Percentiles rank a stretch among this genome's conserved stretches.
Conservation (phyloP, 2,329 filamentous ascomycete genomes). For the Colletotrichum graminicola region DNA sequence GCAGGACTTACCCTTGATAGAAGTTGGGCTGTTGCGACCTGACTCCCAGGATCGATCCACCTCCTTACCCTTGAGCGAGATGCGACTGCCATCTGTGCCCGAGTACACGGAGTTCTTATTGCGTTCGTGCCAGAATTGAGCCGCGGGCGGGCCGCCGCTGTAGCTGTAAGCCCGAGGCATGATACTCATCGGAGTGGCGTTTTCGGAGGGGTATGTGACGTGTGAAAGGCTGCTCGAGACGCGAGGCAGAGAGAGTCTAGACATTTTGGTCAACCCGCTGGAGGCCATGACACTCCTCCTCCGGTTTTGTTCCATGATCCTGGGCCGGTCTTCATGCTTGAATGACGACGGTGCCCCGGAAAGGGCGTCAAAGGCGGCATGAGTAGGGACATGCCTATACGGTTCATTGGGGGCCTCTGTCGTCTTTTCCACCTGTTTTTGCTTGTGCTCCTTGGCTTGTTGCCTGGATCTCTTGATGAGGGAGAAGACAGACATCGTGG, state of each 20-base stretch:
- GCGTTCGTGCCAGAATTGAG: slow-evolving; percentile 46
- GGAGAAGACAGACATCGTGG: slow-evolving; percentile 69
- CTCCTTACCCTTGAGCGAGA: slow-evolving; percentile 59
- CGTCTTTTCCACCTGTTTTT: slow-evolving; percentile 61
- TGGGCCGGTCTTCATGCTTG: slow-evolving; percentile 60
- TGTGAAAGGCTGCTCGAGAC: slow-evolving; percentile 61
- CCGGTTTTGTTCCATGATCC: slow-evolving; percentile 64
- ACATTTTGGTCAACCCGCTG: slow-evolving; percentile 54
- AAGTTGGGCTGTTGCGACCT: slow-evolving; percentile 52
- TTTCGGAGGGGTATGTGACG: slow-evolving; percentile 60
- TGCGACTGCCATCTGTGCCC: slow-evolving; percentile 45
- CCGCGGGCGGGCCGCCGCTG: slow-evolving; percentile 51
- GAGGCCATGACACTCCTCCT: slow-evolving; percentile 62
- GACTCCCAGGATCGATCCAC: slow-evolving; percentile 51
- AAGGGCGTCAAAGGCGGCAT: slow-evolving; percentile 70
- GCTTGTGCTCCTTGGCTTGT: slow-evolving; percentile 67
- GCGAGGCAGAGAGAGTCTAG: slow-evolving; percentile 53
- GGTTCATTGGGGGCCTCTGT: slow-evolving; percentile 55
- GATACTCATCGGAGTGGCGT: slow-evolving; percentile 54
- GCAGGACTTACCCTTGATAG: slow-evolving; percentile 51
- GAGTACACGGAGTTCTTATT: slow-evolving; percentile 51
- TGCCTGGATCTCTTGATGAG: slow-evolving; percentile 65
- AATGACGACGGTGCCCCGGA: slow-evolving; percentile 65
- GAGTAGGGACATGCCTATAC: slow-evolving; percentile 72
- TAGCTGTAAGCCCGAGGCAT: slow-evolving; percentile 60